Conservation (phyloP, 306 rosid genomes). For the Prunus mongolica region DNA sequence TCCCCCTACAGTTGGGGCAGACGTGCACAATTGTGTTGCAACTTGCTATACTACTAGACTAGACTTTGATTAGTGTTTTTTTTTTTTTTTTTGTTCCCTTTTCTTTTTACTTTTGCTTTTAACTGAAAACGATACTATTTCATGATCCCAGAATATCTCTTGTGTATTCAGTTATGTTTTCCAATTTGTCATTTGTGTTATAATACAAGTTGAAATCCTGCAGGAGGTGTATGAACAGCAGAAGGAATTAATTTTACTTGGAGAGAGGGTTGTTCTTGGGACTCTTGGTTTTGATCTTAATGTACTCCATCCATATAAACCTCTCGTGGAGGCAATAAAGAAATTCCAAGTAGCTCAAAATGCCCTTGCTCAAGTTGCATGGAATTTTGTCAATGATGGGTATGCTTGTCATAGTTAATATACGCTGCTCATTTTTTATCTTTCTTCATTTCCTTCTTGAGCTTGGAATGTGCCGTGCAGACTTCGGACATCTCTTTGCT, state of each 20-base stretch:
- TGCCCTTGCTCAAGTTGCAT: conserved; percentile 99
- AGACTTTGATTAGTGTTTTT: not conserved
- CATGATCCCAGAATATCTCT: not conserved
- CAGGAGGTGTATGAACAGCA: conserved; percentile 98
- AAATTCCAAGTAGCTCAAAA: conserved; percentile 97
- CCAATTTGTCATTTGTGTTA: not conserved
- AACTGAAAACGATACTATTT: not conserved
- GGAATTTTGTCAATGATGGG: conserved; percentile 99
- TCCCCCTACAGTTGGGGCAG: not conserved
- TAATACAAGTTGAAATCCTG: conserved; percentile 20
- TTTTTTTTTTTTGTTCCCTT: not conserved
- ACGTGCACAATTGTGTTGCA: not conserved
- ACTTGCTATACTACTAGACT: not conserved
- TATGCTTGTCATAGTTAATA: conserved; percentile 45
- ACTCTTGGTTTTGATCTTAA: conserved; percentile 94
- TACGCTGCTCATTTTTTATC: conserved; percentile 37
- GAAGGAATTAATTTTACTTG: conserved; percentile 79
- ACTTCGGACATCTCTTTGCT: conserved; percentile 96
- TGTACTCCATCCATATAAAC: conserved; percentile 95
- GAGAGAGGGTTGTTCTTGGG: conserved; percentile 96
- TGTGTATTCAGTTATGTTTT: not conserved
- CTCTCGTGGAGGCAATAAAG: conserved; percentile 97
- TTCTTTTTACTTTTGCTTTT: not conserved
- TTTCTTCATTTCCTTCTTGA: conserved; percentile 45
- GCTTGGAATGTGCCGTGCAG: conserved; percentile 74